Evolutionary conservation across 371 early-diverging fungal genomes (phyloP).

Genomic region (Dipsacomyces acuminosporus): DNA sequence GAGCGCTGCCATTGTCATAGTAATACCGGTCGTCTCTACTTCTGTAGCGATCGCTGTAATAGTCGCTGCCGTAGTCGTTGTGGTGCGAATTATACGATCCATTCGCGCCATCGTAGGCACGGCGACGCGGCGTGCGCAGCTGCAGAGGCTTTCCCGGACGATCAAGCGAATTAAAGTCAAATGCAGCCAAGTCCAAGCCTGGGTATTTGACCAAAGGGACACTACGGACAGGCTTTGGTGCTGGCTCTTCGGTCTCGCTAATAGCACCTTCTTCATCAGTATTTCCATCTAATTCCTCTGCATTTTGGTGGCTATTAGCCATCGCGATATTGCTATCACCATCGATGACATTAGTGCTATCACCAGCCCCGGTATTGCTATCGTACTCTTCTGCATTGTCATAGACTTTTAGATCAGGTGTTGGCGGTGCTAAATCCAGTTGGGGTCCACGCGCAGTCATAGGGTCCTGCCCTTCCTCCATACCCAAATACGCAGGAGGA

Average conservation of each 20-base stretch:
- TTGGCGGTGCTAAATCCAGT: constrained; percentile 3
- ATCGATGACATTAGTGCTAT: too few relatives aligned
- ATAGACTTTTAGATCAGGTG: constrained; percentile 21
- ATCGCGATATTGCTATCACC: too few relatives aligned
- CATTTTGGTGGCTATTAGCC: too few relatives aligned
- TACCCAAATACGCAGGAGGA: constrained; percentile 41
- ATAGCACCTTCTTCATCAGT: constrained; percentile 10
- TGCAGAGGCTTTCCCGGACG: constrained; percentile 21
- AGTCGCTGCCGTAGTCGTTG: not conserved
- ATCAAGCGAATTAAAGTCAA: constrained; percentile 18
- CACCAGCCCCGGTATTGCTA: too few relatives aligned
- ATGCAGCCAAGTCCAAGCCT: constrained; percentile 28
- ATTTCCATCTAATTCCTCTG: constrained; percentile 8
- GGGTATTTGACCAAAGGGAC: constrained; percentile 36
- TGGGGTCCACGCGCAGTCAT: constrained; percentile 2
- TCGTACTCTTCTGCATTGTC: constrained; percentile 11
- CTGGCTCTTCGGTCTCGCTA: constrained; percentile 7
- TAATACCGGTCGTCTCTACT: too few relatives aligned
- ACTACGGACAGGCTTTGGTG: not conserved
- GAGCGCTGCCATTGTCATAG: too few relatives aligned
- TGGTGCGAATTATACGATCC: not conserved
- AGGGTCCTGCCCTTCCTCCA: constrained; percentile 22
- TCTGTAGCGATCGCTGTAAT: not conserved
- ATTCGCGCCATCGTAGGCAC: not conserved
- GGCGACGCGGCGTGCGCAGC: not conserved